These are phyloP conservation scores for Tephrocybe sp. DNA, from an alignment of 768 basidiomycete genomes.

Conservation along the genomic window DNA sequence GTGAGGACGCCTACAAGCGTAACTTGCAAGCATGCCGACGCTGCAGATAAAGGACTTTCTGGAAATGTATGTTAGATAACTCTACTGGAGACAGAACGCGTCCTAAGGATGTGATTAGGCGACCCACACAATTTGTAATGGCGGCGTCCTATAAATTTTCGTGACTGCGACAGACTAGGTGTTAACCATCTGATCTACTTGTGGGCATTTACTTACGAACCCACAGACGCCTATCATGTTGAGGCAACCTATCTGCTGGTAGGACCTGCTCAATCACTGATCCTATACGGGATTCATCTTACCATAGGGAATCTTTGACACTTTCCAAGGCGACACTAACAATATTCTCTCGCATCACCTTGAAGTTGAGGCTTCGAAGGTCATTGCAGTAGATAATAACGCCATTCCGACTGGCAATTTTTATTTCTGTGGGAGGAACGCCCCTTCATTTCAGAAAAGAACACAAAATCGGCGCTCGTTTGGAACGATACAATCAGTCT, in stretches of 20 bases:
- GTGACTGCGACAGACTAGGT: conserved; percentile 46
- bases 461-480: conserved; percentile 28
- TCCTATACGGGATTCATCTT: no score
- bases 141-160: conserved; percentile 39
- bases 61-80: conserved; percentile 40
- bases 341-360: conserved; percentile 36
- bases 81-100: neutral
- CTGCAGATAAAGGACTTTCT: conserved; percentile 56
- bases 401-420: conserved; percentile 35
- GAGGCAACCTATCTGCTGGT: conserved; percentile 58
- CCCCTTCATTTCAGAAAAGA: conserved; percentile 43
- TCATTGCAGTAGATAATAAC: conserved; percentile 36
- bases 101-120: conserved; percentile 27
- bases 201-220: neutral
- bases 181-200: neutral
- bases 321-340: conserved; percentile 41
- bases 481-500: conserved; percentile 33
- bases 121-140: conserved; percentile 46
- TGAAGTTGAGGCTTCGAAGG: conserved; percentile 24
- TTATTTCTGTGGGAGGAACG: conserved; percentile 23
- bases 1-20: conserved; percentile 44
- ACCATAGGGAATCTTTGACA: conserved; percentile 57
- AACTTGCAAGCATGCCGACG: conserved; percentile 52
- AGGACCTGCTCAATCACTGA: conserved; percentile 3
- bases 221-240: conserved; percentile 56